Evolutionary conservation across 2,329 filamentous ascomycete genomes (phyloP).

Genomic region (Botryosphaeria agaves): DNA sequence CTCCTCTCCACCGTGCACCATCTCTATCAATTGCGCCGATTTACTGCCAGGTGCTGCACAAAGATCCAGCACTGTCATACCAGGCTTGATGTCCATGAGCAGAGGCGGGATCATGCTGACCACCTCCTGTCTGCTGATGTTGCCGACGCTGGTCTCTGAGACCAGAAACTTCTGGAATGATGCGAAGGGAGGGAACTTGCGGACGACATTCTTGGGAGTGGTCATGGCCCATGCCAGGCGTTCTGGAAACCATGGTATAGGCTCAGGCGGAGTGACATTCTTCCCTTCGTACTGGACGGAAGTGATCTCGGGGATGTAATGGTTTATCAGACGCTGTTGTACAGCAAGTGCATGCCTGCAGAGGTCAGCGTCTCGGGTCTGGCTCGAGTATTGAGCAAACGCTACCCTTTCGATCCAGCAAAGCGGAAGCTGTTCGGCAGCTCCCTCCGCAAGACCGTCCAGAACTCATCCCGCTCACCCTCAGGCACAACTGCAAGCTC

Average conservation of each 20-base stretch:
- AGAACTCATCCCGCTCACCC: conserved; percentile 65
- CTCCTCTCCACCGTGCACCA: conserved; percentile 87
- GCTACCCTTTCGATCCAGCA: conserved; percentile 81
- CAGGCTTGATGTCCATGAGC: conserved; percentile 76
- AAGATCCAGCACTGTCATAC: conserved; percentile 87
- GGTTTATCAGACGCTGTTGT: conserved; percentile 69
- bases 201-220: conserved; percentile 87
- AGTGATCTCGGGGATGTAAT: conserved; percentile 81
- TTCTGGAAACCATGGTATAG: conserved; percentile 86
- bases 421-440: conserved; percentile 96
- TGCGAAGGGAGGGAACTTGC: conserved; percentile 84
- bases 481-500: conserved; percentile 56
- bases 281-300: conserved; percentile 71
- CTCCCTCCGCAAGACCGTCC: conserved; percentile 66
- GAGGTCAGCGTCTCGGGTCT: no score
- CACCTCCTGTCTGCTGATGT: conserved; percentile 92
- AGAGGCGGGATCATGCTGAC: conserved; percentile 98
- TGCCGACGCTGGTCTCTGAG: conserved; percentile 90
- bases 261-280: conserved; percentile 61
- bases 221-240: conserved; percentile 96
- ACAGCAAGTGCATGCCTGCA: conserved; percentile 76
- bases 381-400: conserved; percentile 10
- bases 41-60: conserved; percentile 96
- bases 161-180: conserved; percentile 97
- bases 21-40: conserved; percentile 84